Base-by-base conservation (phyloP, 73 alveolate species). In the Symbiodinium pilosum region DNA sequence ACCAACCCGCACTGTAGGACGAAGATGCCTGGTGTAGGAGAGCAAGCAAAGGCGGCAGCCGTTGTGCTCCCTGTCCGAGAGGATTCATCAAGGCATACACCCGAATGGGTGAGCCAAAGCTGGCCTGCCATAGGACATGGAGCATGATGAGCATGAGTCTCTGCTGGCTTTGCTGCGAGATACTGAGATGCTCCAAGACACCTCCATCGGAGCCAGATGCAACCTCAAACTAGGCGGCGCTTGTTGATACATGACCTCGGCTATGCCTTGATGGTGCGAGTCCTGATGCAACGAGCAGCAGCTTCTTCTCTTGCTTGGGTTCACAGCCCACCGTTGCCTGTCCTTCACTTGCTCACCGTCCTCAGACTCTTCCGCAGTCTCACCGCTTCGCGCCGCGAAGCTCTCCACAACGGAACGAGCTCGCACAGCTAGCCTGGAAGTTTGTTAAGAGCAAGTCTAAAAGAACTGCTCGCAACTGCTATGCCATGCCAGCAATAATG, bases 401-500 rank as follows among this genome's bases (percentile, higher is more conserved):
- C 85, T 81, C 43, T 87, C 94, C 54, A 75, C 94, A 18, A 56
- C 56, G 1, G 94, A 52, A 26, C 94, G 85, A 38, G 94, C 84
- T 18, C 94, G 94, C 41, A 87, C 86, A 3, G 94, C 94, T 36
- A 87, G 47, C 94, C 94, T 87, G n/a, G n/a, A n/a, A n/a, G n/a
- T n/a, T n/a, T n/a, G n/a, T n/a, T n/a, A n/a, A n/a, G n/a, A n/a
- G n/a, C n/a, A n/a, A n/a, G n/a, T n/a, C n/a, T n/a, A n/a, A n/a
- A n/a, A n/a, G n/a, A n/a, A n/a, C n/a, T n/a, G n/a, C n/a, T n/a
- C n/a, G n/a, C n/a, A n/a, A n/a, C n/a, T n/a, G n/a, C n/a, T n/a
- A n/a, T n/a, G n/a, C n/a, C n/a, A n/a, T n/a, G n/a, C n/a, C n/a
- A n/a, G n/a, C n/a, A n/a, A n/a, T n/a, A n/a, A n/a, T n/a, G n/a